These are phyloP conservation scores for Spergularia bocconei DNA, from an alignment of 148 eudicot genomes.

Conservation along the genomic window DNA sequence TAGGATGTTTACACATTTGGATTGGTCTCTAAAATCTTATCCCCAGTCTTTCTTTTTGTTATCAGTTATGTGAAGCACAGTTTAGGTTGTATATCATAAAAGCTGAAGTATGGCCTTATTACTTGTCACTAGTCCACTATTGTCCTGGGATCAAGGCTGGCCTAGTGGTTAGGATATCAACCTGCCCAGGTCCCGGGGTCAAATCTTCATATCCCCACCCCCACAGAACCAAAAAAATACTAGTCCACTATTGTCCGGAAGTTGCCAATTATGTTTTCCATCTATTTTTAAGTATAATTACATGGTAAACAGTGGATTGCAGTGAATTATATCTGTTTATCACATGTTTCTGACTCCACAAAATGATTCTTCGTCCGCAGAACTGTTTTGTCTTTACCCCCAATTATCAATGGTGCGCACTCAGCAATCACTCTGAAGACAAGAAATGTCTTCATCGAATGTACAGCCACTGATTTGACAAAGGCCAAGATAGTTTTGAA, in stretches of 20 bases:
- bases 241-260: no score
- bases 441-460: constrained; percentile 89
- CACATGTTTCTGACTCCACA: neutral
- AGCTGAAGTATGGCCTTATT: no score
- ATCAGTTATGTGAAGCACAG: neutral
- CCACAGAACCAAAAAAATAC: no score
- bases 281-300: no score
- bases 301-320: neutral
- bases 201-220: no score
- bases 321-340: neutral
- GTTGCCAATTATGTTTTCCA: no score
- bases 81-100: neutral
- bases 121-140: no score
- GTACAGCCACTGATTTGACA: constrained; percentile 96
- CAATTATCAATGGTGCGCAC: constrained; percentile 92
- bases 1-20: constrained; percentile 27
- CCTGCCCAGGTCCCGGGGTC: no score
- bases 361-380: constrained; percentile 42
- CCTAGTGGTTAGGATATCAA: no score
- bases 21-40: neutral
- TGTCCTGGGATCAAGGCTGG: no score
- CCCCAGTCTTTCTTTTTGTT: neutral
- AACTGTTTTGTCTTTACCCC: constrained; percentile 91
- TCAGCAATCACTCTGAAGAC: constrained; percentile 88
- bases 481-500: constrained; percentile 92